phyloP scores from a whole-genome alignment of 805 yeast species.

The Alloascoidea africana region DNA sequence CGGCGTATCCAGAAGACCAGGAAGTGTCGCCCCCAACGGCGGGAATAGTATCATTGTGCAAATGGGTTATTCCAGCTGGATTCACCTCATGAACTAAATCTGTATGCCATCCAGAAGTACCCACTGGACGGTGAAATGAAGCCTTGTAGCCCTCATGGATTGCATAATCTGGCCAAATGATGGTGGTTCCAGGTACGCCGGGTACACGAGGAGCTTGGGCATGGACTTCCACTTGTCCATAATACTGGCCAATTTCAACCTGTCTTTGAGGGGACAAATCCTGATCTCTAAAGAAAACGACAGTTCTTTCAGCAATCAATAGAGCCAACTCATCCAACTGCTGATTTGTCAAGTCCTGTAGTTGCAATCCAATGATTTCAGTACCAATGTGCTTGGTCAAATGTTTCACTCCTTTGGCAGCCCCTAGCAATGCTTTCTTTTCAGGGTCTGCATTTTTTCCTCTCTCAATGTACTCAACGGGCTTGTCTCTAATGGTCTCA shows the following conservation, averaged over 20 bases:
- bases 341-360: constrained; percentile 24
- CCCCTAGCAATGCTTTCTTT: constrained; percentile 23
- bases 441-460: constrained; percentile 18
- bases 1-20: constrained; percentile 37
- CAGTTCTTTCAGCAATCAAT: constrained; percentile 32
- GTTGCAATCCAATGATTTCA: constrained; percentile 31
- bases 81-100: constrained; percentile 40
- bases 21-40: constrained; percentile 37
- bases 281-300: constrained; percentile 34
- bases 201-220: constrained; percentile 21
- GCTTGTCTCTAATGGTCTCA: background rate
- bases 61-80: constrained; percentile 40
- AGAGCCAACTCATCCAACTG: constrained; percentile 34
- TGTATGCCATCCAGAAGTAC: constrained; percentile 30
- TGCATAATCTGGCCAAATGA: constrained; percentile 26
- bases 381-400: constrained; percentile 34
- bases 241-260: constrained; percentile 28
- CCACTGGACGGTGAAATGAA: constrained; percentile 11
- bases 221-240: constrained; percentile 28
- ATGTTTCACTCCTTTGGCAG: constrained; percentile 25
- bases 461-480: constrained; percentile 1
- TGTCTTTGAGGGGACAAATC: constrained; percentile 28
- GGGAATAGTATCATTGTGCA: constrained; percentile 36
- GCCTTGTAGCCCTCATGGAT: constrained; percentile 13
- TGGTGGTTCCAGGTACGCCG: constrained; percentile 23